Base-by-base conservation (phyloP, 106 monocot genomes). In the Narthecium ossifragum region DNA sequence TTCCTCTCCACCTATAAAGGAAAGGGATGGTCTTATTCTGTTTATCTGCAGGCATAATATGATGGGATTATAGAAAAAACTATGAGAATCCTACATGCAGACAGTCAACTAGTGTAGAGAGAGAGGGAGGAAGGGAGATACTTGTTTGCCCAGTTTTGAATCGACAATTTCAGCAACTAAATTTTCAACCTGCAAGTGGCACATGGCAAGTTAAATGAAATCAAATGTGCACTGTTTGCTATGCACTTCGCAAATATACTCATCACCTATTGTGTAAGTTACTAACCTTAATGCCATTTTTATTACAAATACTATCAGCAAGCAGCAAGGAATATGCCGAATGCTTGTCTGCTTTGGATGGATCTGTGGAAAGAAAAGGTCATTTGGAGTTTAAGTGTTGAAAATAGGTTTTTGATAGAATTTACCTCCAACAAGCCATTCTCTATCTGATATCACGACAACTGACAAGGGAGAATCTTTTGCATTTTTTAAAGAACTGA, bases 1-100 rank as follows among this genome's bases (percentile, higher is more conserved):
- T 90, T 98, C 88, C 64, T 98, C 96, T 24, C 84, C 75, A 26
- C 90, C 90, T 38, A 98, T 82, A 67, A 98, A 98, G 67, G 68
- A 70, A 76, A 98, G 81, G 24, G 81, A 78, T 34, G 96, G 81
- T 40, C 84, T 90, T 66, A 77, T 90, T 69, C 67, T 90, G 39
- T 80, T 84, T 59, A 98, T 86, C 96, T 98, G 62, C 31, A 41
- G 15, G 52, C 46, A 36, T 17, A 0, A 34, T 39, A 66, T 33
- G 21, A 5, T 48, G 17, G 36, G 26, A 53, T 14, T 26, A 22
- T 9, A n/a, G n/a, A n/a, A n/a, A n/a, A n/a, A n/a, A n/a, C n/a
- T n/a, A n/a, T n/a, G n/a, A n/a, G n/a, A n/a, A n/a, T n/a, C n/a
- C n/a, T n/a, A n/a, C n/a, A n/a, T n/a, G n/a, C n/a, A n/a, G n/a